These are phyloP conservation scores for Coelastrella sp. DNA, from an alignment of 139 green algal genomes.

Conservation along the genomic window DNA sequence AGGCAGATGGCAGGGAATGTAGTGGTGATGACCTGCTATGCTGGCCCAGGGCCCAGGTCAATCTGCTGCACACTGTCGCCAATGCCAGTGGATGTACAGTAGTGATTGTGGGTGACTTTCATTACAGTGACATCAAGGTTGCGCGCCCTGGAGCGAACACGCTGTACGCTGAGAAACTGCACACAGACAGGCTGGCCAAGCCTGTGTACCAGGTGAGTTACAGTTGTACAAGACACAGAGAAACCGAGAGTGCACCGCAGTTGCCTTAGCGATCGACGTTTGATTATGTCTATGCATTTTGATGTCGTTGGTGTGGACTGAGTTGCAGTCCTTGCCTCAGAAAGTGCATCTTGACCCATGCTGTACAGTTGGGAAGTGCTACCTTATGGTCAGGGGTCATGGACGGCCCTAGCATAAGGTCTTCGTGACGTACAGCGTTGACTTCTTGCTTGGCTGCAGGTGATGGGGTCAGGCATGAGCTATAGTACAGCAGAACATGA, in stretches of 20 bases:
- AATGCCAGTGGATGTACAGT: slow-evolving; percentile 68
- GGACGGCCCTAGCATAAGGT: too few species aligned
- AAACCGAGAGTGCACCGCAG: too few species aligned
- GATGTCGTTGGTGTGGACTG: too few species aligned
- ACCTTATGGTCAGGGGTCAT: too few species aligned
- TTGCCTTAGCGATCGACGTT: too few species aligned
- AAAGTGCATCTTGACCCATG: too few species aligned
- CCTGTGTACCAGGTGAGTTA: slow-evolving; percentile 62
- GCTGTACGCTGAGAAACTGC: slow-evolving; percentile 43
- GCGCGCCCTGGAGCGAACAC: not conserved
- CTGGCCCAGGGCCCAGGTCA: slow-evolving; percentile 55
- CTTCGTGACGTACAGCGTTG: too few species aligned
- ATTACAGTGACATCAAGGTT: slow-evolving; percentile 66
- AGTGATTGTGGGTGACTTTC: slow-evolving; percentile 69
- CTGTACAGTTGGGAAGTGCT: too few species aligned
- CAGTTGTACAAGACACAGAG: too few species aligned
- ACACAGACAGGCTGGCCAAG: slow-evolving; percentile 47
- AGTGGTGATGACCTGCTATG: slow-evolving; percentile 59
- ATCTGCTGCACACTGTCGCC: slow-evolving; percentile 69
- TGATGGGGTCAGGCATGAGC: slow-evolving; percentile 68
- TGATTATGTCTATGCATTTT: too few species aligned
- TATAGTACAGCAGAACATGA: slow-evolving; percentile 52
- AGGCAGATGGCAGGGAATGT: slow-evolving; percentile 38
- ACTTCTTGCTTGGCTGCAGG: slow-evolving; percentile 39
- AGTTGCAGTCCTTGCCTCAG: too few species aligned